Evolutionary conservation across 2,329 filamentous ascomycete species (phyloP).

Genomic region (Fusarium austroafricanum): DNA sequence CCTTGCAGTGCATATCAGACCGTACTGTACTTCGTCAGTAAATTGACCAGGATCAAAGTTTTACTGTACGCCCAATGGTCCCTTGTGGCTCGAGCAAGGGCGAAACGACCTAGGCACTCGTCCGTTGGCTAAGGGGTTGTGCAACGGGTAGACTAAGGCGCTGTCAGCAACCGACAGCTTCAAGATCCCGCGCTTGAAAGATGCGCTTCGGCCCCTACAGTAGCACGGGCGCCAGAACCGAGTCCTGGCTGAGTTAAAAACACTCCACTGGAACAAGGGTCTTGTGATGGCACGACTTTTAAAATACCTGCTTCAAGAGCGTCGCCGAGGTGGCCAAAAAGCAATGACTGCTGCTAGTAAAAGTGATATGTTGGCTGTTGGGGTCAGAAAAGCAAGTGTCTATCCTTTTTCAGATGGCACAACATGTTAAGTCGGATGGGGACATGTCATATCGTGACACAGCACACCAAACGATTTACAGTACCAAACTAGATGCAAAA

Average conservation of each 20-base stretch:
- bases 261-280: constrained; percentile 12
- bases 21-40: not conserved
- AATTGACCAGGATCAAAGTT: constrained; percentile 10
- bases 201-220: constrained; percentile 8
- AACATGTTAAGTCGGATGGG: constrained; percentile 12
- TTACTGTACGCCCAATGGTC: constrained; percentile 6
- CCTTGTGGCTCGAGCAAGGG: constrained; percentile 35
- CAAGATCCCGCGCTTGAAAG: constrained; percentile 25
- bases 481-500: not conserved
- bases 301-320: not conserved
- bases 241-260: constrained; percentile 1
- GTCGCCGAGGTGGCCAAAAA: not conserved
- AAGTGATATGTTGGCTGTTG: not conserved
- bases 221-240: not conserved
- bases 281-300: not conserved
- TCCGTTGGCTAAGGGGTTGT: constrained; percentile 12
- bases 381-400: not conserved
- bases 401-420: not conserved
- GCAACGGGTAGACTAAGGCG: constrained; percentile 16
- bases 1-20: not conserved
- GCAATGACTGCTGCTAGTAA: constrained; percentile 2
- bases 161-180: constrained; percentile 12
- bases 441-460: constrained; percentile 13
- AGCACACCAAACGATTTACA: not conserved
- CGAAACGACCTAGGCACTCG: constrained; percentile 18